Conservation (phyloP, 352 stramenopile species). For the Pythium aquatile region DNA sequence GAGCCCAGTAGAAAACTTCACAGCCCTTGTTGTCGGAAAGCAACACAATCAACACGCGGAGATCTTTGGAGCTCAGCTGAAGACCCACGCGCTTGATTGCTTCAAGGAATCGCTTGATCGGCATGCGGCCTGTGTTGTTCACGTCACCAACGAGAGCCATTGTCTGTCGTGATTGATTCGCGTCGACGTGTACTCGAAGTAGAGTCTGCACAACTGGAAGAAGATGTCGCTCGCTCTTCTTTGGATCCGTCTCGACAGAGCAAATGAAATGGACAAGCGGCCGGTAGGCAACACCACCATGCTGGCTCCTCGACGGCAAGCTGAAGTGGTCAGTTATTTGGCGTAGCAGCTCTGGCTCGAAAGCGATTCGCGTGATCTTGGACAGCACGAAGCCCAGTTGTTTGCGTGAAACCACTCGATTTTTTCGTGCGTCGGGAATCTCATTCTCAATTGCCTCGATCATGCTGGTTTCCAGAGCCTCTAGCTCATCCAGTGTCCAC, state of each 20-base stretch:
- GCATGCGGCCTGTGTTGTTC: slow-evolving; percentile 38
- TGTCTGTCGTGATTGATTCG: slow-evolving; percentile 32
- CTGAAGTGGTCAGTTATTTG: slow-evolving; percentile 50
- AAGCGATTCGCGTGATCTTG: slow-evolving; percentile 39
- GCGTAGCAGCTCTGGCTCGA: slow-evolving; percentile 39
- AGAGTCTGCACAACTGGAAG: slow-evolving; percentile 33
- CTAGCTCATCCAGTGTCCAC: slow-evolving; percentile 43
- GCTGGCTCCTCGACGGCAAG: slow-evolving; percentile 13
- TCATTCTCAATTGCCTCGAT: slow-evolving; percentile 42
- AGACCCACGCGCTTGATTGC: slow-evolving; percentile 35
- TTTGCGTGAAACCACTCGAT: slow-evolving; percentile 38
- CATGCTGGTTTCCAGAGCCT: slow-evolving; percentile 33
- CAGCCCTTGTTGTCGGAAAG: slow-evolving; percentile 44
- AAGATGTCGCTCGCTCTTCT: slow-evolving; percentile 28
- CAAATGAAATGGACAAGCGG: slow-evolving; percentile 51
- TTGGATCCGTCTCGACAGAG: slow-evolving; percentile 32
- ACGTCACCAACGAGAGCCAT: slow-evolving; percentile 51
- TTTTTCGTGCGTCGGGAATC: slow-evolving; percentile 30
- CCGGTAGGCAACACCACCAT: slow-evolving; percentile 35
- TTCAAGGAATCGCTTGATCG: slow-evolving; percentile 48
- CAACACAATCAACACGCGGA: slow-evolving; percentile 47
- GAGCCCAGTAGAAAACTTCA: slow-evolving; percentile 47
- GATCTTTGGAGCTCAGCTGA: slow-evolving; percentile 36
- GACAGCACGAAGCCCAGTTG: slow-evolving; percentile 55
- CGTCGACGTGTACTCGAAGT: slow-evolving; percentile 30